Conservation (phyloP, 1,284 basidiomycete species). For the Leccinum subrobustum region DNA sequence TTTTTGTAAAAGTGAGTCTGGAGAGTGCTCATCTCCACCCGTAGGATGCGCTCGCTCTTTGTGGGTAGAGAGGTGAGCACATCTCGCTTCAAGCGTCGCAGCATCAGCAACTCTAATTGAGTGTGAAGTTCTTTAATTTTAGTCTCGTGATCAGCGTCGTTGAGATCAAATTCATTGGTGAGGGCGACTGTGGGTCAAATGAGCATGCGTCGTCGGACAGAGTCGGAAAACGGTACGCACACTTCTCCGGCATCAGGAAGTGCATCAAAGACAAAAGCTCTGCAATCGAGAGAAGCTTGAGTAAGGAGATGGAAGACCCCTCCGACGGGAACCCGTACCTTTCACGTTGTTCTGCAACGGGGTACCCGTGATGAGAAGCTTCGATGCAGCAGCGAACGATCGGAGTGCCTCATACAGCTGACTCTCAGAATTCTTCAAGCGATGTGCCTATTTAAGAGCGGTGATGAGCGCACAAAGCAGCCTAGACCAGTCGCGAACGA, state of each 20-base stretch:
- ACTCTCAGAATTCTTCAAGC: slow-evolving; percentile 96
- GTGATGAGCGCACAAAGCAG: slow-evolving; percentile 10
- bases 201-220: slow-evolving; percentile 8
- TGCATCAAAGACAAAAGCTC: slow-evolving; percentile 97
- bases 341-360: slow-evolving; percentile 99
- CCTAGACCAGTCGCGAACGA: slow-evolving; percentile 16
- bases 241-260: slow-evolving; percentile 98
- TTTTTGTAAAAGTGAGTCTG: slow-evolving; percentile 99
- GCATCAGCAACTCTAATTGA: slow-evolving; percentile 94
- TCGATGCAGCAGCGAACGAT: slow-evolving; percentile 87
- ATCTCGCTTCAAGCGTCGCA: slow-evolving; percentile 93
- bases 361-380: slow-evolving; percentile 97
- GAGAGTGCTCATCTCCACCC: slow-evolving; percentile 96
- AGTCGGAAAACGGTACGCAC: slow-evolving; percentile 45
- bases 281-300: slow-evolving; percentile 34
- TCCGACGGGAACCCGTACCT: slow-evolving; percentile 50
- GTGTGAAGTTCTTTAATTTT: slow-evolving; percentile 96
- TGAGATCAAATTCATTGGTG: slow-evolving; percentile 93
- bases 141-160: slow-evolving; percentile 87
- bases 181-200: slow-evolving; percentile 57
- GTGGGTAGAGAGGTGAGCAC: slow-evolving; percentile 97
- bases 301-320: slow-evolving; percentile 2
- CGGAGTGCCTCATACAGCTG: slow-evolving; percentile 94
- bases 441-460: slow-evolving; percentile 71
- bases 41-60: slow-evolving; percentile 96